Conservation (phyloP, 768 basidiomycete genomes). For the Russula compacta region DNA sequence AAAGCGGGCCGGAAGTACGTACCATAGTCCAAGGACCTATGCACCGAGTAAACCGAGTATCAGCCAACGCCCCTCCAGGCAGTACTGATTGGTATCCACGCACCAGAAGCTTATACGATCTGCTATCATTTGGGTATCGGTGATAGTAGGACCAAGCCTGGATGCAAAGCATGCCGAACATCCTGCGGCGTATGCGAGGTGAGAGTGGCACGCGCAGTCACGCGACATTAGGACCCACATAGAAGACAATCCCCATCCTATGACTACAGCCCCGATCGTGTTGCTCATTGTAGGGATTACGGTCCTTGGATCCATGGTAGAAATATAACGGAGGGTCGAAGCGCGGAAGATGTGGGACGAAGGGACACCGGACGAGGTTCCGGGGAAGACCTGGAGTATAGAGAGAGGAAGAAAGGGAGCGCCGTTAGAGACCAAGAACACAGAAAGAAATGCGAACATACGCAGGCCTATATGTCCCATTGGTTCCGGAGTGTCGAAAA, state of each 20-base stretch:
- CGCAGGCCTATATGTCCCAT: background rate
- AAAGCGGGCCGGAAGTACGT: background rate
- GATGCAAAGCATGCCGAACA: constrained; percentile 19
- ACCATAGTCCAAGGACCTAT: constrained; percentile 15
- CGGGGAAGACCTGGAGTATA: background rate
- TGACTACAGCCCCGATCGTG: constrained; percentile 14
- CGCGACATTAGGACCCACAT: constrained; percentile 10
- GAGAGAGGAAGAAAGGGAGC: background rate
- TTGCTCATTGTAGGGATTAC: constrained; percentile 5
- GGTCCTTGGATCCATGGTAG: background rate
- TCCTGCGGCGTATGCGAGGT: background rate
- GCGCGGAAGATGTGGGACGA: background rate
- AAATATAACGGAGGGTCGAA: background rate
- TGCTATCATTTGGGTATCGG: constrained; percentile 16
- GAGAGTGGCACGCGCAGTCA: background rate
- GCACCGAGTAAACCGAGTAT: background rate
- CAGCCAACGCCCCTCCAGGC: background rate
- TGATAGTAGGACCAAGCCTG: constrained; percentile 16
- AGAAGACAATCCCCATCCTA: constrained; percentile 17
- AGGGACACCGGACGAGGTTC: background rate
- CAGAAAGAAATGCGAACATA: background rate
- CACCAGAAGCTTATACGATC: constrained; percentile 16
- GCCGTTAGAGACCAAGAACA: background rate
- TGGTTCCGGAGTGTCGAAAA: background rate
- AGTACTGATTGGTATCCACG: background rate